Evolutionary conservation across 495 filamentous ascomycete genomes (phyloP).

Genomic region (Trichoderma virens): DNA sequence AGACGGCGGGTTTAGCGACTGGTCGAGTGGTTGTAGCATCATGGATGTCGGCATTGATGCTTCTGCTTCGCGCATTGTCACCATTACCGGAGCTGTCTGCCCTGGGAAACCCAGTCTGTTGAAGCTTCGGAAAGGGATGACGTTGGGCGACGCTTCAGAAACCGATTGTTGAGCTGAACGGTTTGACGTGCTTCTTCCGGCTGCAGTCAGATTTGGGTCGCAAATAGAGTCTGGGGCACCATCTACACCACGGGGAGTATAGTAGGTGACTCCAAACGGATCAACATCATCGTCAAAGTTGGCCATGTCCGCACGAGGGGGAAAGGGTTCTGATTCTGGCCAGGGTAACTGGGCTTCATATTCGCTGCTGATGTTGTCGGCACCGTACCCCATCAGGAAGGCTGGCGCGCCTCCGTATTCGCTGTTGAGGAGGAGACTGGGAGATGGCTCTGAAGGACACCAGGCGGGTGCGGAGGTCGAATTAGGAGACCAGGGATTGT

Average conservation of each 20-base stretch:
- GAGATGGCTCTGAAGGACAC: not conserved
- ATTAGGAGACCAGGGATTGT: not conserved
- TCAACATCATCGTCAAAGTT: not conserved
- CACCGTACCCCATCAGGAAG: not conserved
- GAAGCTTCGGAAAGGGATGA: not conserved
- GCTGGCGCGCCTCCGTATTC: not conserved
- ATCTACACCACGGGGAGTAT: not conserved
- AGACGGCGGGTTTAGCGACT: not conserved
- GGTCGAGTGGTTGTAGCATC: not conserved
- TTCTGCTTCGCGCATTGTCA: not conserved
- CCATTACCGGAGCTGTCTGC: not conserved
- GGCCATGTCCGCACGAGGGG: not conserved
- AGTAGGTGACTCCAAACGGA: not conserved
- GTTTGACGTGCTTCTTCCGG: not conserved
- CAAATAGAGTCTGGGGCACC: not conserved
- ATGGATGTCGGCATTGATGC: not conserved
- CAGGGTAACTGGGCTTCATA: not conserved
- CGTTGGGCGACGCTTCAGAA: not conserved
- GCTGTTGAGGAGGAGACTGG: not conserved
- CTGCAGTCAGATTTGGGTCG: not conserved
- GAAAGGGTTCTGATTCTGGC: not conserved
- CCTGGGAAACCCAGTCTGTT: not conserved
- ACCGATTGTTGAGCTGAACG: not conserved
- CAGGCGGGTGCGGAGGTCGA: not conserved
- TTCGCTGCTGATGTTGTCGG: not conserved